Conservation (phyloP, 768 basidiomycete genomes). For the Rhodosporidiobolus odoratus region DNA sequence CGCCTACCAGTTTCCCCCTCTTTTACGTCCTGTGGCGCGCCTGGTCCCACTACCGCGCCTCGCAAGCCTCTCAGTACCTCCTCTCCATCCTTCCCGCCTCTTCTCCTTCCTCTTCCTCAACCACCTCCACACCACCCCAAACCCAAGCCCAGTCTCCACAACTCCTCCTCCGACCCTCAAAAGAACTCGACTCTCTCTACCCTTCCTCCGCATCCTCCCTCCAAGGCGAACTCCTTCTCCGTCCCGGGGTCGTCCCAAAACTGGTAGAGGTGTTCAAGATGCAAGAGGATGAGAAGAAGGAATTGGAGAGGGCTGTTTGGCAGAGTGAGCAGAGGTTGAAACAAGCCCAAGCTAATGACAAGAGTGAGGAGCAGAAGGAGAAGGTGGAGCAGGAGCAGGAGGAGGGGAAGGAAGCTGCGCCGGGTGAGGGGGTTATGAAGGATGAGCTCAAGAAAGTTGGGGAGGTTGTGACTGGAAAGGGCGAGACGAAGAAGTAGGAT, state of each 20-base stretch:
- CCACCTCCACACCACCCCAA: neutral
- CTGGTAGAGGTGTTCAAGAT: conserved; percentile 43
- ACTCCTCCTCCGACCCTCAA: conserved; percentile 26
- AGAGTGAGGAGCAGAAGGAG: neutral
- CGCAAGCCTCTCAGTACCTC: conserved; percentile 45
- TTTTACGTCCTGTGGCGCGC: conserved; percentile 46
- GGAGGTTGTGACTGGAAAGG: neutral
- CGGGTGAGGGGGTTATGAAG: conserved; percentile 27
- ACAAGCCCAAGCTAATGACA: conserved; percentile 32
- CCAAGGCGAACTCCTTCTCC: conserved; percentile 35
- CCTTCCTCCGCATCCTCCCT: neutral
- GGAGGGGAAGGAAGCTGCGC: neutral
- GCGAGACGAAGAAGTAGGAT: neutral
- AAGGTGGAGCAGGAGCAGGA: neutral
- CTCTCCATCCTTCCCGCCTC: conserved; percentile 40
- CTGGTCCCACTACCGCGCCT: conserved; percentile 46
- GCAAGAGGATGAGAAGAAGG: conserved; percentile 43
- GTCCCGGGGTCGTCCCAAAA: conserved; percentile 36
- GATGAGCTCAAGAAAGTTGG: conserved; percentile 2
- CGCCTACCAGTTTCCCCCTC: conserved; percentile 7
- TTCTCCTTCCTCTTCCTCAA: conserved; percentile 1
- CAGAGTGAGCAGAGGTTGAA: conserved; percentile 44
- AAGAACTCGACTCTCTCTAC: conserved; percentile 42
- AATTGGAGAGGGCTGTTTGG: conserved; percentile 46
- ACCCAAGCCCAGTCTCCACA: neutral